Evolutionary conservation across 257 asterid species (phyloP).

Genomic region (Scutellaria baicalensis): DNA sequence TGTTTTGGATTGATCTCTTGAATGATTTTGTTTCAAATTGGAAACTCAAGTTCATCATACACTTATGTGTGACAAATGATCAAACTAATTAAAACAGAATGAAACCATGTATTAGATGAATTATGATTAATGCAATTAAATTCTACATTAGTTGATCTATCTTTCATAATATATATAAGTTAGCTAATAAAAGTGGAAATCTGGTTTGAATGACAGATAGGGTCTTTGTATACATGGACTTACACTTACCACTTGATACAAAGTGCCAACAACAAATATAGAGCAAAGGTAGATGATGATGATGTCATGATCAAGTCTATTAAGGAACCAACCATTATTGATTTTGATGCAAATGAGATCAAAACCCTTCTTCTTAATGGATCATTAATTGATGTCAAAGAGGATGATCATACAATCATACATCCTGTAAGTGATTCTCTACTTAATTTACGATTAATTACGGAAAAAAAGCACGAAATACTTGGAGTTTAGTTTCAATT

Average conservation of each 20-base stretch:
- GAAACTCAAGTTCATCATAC: no score
- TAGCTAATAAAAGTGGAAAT: no score
- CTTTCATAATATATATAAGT: no score
- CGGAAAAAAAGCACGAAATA: no score
- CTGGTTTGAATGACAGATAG: constrained; percentile 34
- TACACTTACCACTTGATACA: constrained; percentile 48
- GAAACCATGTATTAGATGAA: no score
- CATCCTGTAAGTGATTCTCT: constrained; percentile 26
- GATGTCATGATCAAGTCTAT: constrained; percentile 12
- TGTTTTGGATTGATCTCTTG: no score
- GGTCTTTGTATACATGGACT: constrained; percentile 79
- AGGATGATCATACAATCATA: constrained; percentile 6
- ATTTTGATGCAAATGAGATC: constrained; percentile 40
- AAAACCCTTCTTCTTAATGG: constrained; percentile 37
- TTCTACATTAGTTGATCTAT: no score
- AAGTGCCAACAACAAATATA: constrained; percentile 28
- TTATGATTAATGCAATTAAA: no score
- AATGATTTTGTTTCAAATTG: no score
- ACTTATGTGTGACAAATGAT: no score
- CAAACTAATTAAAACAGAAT: no score
- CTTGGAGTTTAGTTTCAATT: no score
- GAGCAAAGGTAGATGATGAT: background rate
- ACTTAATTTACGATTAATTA: background rate
- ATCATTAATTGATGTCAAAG: background rate
- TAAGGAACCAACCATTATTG: constrained; percentile 38